phyloP scores from a whole-genome alignment of 2,329 filamentous ascomycete species.

The Pyricularia pennisetigena region DNA sequence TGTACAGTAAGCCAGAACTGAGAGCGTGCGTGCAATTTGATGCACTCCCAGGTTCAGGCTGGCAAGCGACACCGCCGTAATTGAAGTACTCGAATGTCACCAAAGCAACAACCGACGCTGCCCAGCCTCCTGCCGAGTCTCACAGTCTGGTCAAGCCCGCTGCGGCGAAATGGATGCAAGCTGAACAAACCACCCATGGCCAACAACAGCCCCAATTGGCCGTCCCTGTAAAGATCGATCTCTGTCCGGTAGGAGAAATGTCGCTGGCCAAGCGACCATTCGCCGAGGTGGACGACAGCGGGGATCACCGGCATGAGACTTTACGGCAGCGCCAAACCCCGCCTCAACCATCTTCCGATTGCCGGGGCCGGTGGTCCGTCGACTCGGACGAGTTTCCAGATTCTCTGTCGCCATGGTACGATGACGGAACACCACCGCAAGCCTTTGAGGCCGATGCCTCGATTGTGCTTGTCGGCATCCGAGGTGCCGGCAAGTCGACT shows the following conservation, averaged over 20 bases:
- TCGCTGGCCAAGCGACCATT: slow-evolving; percentile 26
- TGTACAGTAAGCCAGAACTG: neutral
- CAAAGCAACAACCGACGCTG: neutral
- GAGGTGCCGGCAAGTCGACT: slow-evolving; percentile 67
- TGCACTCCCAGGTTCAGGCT: neutral
- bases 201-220: neutral
- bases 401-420: neutral
- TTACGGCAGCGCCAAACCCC: neutral
- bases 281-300: slow-evolving; percentile 17
- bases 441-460: slow-evolving; percentile 53
- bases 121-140: neutral
- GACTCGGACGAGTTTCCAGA: neutral
- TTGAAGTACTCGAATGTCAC: neutral
- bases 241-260: slow-evolving; percentile 18
- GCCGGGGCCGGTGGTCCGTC: neutral
- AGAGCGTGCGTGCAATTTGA: neutral
- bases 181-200: neutral
- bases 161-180: neutral
- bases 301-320: neutral
- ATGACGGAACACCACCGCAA: neutral
- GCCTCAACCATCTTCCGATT: neutral
- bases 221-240: neutral
- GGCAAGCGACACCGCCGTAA: neutral
- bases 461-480: slow-evolving; percentile 62
- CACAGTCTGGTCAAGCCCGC: neutral